Percentiles rank a stretch among this genome's conserved stretches.
These are phyloP conservation scores for Xylariaceae sp. DNA, from an alignment of 2,329 filamentous ascomycete genomes.

Conservation along the genomic window DNA sequence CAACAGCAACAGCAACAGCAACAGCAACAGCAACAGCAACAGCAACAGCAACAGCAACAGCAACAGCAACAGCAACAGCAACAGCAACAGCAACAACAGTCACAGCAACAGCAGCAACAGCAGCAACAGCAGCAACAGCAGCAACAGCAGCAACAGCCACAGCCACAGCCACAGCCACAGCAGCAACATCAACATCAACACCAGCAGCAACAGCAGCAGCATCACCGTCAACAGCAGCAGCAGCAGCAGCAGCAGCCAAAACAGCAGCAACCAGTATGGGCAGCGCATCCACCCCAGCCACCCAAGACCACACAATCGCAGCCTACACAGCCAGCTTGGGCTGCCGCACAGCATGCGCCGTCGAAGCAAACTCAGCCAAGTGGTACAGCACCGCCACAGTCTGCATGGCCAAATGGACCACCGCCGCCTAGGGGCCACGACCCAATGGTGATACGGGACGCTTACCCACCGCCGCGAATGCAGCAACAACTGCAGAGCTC, in stretches of 20 bases:
- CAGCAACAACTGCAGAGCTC: slow-evolving; percentile 27
- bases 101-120: slow-evolving; percentile 22
- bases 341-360: slow-evolving; percentile 34
- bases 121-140: slow-evolving; percentile 25
- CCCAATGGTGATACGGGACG: slow-evolving; percentile 28
- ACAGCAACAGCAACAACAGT: slow-evolving; percentile 12
- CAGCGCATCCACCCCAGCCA: slow-evolving; percentile 34
- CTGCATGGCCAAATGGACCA: slow-evolving; percentile 31
- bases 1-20: neutral
- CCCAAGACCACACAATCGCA: slow-evolving; percentile 32
- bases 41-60: neutral
- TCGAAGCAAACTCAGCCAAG: slow-evolving; percentile 33
- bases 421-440: slow-evolving; percentile 28
- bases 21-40: neutral
- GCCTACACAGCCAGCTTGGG: slow-evolving; percentile 35
- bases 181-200: slow-evolving; percentile 28
- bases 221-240: slow-evolving; percentile 4
- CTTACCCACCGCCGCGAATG: slow-evolving; percentile 27
- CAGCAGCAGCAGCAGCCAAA: slow-evolving; percentile 14
- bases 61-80: neutral
- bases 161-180: slow-evolving; percentile 24
- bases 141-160: slow-evolving; percentile 22
- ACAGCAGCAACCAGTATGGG: slow-evolving; percentile 28
- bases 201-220: slow-evolving; percentile 23
- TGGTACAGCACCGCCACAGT: slow-evolving; percentile 30